Conservation (phyloP, 306 rosid genomes). For the Psophocarpus tetragonolobus region DNA sequence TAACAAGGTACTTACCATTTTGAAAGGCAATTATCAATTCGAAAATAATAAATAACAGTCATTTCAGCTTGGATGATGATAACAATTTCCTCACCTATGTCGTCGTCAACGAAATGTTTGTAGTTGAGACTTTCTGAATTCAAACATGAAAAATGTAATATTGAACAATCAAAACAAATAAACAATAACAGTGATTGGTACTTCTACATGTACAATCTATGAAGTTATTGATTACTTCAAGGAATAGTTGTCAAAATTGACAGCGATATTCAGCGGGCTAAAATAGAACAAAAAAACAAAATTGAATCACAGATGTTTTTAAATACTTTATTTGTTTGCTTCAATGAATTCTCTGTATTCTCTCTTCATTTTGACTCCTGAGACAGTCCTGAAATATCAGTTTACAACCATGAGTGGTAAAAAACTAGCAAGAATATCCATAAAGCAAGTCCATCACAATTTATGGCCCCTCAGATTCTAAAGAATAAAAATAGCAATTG, state of each 20-base stretch:
- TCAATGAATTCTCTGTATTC: conserved; percentile 86
- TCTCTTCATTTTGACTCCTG: conserved; percentile 95
- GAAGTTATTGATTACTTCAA: conserved; percentile 29
- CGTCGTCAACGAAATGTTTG: not conserved
- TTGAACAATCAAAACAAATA: conserved; percentile 27
- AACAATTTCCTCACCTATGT: conserved; percentile 5
- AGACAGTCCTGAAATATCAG: conserved; percentile 60
- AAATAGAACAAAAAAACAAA: conserved; percentile 59
- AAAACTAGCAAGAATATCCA: conserved; percentile 3
- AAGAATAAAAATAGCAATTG: not conserved
- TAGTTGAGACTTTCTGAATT: conserved; percentile 14
- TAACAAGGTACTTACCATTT: too few species aligned
- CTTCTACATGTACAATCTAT: conserved; percentile 53
- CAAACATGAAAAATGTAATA: not conserved
- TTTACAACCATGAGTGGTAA: not conserved
- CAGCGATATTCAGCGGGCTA: conserved; percentile 50
- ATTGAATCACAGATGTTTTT: conserved; percentile 47
- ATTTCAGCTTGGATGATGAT: conserved; percentile 28
- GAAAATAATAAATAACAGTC: too few species aligned
- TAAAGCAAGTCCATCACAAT: conserved; percentile 10
- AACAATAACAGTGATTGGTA: conserved; percentile 21
- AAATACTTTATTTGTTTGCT: conserved; percentile 58
- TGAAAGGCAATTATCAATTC: not conserved
- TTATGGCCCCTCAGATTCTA: not conserved
- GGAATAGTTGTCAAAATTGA: conserved; percentile 47